Evolutionary conservation across 2,329 filamentous ascomycete genomes (phyloP).

Genomic region (Ascochyta lentis): DNA sequence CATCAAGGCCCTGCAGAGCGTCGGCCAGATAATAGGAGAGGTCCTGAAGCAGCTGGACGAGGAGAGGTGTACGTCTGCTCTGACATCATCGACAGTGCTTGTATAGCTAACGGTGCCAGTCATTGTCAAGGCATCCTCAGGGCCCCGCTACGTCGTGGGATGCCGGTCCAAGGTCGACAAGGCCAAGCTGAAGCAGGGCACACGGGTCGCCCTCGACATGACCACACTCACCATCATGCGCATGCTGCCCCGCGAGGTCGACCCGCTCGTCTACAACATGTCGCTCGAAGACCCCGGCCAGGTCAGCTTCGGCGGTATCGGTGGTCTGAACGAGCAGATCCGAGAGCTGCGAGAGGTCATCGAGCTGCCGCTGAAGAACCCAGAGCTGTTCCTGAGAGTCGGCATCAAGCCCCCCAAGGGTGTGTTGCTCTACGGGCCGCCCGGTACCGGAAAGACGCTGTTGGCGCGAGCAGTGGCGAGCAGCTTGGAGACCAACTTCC

Average conservation of each 20-base stretch:
- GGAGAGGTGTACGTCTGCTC: slow-evolving; percentile 80
- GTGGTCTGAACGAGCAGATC: slow-evolving; percentile 97
- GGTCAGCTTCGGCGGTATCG: slow-evolving; percentile 96
- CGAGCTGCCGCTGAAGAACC: slow-evolving; percentile 97
- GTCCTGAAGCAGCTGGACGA: slow-evolving; percentile 98
- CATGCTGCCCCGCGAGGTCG: slow-evolving; percentile 97
- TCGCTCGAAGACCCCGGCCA: slow-evolving; percentile 97
- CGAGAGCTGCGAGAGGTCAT: slow-evolving; percentile 97
- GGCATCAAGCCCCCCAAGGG: slow-evolving; percentile 99
- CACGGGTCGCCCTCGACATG: slow-evolving; percentile 97
- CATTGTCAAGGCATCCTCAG: slow-evolving; percentile 97
- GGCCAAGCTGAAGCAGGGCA: slow-evolving; percentile 95
- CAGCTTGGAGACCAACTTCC: slow-evolving; percentile 95
- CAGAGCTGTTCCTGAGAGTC: slow-evolving; percentile 93
- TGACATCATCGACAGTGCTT: background rate
- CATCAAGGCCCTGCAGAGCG: slow-evolving; percentile 98
- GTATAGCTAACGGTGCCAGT: slow-evolving; percentile 61
- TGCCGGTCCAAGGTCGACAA: slow-evolving; percentile 99
- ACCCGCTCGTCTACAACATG: slow-evolving; percentile 99
- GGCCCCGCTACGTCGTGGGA: slow-evolving; percentile 95
- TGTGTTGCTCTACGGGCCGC: slow-evolving; percentile 92
- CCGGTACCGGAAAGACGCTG: slow-evolving; percentile 95
- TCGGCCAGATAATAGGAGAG: slow-evolving; percentile 98
- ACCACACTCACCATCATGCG: slow-evolving; percentile 99
- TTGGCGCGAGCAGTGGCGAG: slow-evolving; percentile 94